A percentile compares a stretch with the other conserved stretches of the same genome.
These are phyloP conservation scores for Candida multigemmis DNA, from an alignment of 805 yeast genomes.

Conservation along the genomic window DNA sequence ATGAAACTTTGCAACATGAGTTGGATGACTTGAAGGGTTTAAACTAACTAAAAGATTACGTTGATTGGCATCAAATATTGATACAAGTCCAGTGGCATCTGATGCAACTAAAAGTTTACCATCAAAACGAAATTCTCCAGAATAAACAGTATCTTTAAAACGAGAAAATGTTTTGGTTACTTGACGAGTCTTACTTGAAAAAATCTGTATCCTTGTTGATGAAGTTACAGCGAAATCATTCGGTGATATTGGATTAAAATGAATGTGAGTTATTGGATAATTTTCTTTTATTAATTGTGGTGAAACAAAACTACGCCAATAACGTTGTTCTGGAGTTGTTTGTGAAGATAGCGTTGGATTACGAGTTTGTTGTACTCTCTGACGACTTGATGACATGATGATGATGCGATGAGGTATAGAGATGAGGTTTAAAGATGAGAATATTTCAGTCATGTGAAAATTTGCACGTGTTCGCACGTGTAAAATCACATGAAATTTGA, in stretches of 20 bases:
- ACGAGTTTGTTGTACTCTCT: constrained; percentile 55
- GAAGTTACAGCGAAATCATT: constrained; percentile 92
- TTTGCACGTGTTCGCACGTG: too few relatives aligned
- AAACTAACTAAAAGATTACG: constrained; percentile 72
- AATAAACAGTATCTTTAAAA: constrained; percentile 85
- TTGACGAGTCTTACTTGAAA: constrained; percentile 90
- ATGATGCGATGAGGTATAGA: constrained; percentile 2
- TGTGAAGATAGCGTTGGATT: constrained; percentile 74
- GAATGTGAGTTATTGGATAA: constrained; percentile 80
- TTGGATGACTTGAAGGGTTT: constrained; percentile 78
- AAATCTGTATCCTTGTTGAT: constrained; percentile 84
- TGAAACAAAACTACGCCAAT: constrained; percentile 79
- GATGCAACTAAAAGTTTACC: constrained; percentile 91
- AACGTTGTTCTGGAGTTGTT: constrained; percentile 87
- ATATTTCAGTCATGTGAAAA: too few relatives aligned
- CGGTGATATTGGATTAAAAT: constrained; percentile 79
- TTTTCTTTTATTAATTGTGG: constrained; percentile 91
- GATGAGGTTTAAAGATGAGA: constrained; percentile 6
- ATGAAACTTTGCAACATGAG: constrained; percentile 90
- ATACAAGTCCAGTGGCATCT: constrained; percentile 90
- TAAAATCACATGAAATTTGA: too few relatives aligned
- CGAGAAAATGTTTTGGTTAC: constrained; percentile 78
- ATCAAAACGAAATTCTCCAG: constrained; percentile 86
- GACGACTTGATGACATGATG: constrained; percentile 64
- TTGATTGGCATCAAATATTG: constrained; percentile 75